Evolutionary conservation across 2,329 filamentous ascomycete genomes (phyloP).

Genomic region (Calonectria pteridis): DNA sequence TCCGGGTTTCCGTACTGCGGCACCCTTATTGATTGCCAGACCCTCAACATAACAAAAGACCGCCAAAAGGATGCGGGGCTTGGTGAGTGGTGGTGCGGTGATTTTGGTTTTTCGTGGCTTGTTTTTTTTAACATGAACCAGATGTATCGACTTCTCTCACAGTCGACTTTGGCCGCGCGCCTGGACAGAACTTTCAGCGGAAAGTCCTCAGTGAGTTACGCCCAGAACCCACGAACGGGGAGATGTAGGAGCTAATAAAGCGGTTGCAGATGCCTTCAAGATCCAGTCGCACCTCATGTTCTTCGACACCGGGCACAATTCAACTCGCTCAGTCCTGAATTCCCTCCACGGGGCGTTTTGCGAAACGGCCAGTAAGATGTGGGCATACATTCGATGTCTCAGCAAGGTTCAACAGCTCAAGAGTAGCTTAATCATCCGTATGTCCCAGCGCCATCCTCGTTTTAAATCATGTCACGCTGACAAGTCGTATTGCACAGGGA

Average conservation of each 20-base stretch:
- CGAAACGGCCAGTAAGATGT: conserved; percentile 83
- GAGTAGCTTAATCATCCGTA: conserved; percentile 72
- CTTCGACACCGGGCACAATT: conserved; percentile 85
- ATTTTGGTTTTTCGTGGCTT: not conserved
- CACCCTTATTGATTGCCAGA: conserved; percentile 78
- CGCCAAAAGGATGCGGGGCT: conserved; percentile 63
- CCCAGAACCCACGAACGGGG: not conserved
- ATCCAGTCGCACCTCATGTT: conserved; percentile 88
- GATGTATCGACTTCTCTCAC: conserved; percentile 79
- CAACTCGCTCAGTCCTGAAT: conserved; percentile 72
- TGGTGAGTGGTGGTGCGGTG: conserved; percentile 55
- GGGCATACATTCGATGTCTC: conserved; percentile 72
- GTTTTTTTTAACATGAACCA: conserved; percentile 1
- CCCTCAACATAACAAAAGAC: conserved; percentile 81
- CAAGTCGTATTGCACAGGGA: conserved; percentile 56
- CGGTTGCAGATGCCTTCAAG: conserved; percentile 73
- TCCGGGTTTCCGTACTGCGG: conserved; percentile 90
- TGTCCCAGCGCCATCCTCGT: conserved; percentile 39
- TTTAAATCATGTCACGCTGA: not conserved
- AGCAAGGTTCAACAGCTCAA: conserved; percentile 67
- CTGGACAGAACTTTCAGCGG: conserved; percentile 83
- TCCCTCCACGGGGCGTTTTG: conserved; percentile 82
- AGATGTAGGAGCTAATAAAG: not conserved
- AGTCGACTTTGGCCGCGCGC: conserved; percentile 78
- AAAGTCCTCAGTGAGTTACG: conserved; percentile 75